Evolutionary conservation across 805 yeast species (phyloP).

Genomic region (Pichia kluyveri): DNA sequence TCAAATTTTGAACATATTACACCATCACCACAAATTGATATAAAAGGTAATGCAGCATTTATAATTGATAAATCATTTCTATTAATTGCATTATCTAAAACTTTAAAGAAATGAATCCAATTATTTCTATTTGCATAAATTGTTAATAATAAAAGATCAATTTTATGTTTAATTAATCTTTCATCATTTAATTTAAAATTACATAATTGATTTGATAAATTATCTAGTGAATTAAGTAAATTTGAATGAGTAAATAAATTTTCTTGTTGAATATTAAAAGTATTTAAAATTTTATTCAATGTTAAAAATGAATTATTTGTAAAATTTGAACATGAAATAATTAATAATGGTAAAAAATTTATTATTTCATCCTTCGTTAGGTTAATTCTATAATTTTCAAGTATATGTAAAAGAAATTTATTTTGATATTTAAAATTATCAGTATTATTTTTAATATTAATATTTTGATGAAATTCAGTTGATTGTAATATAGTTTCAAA

Average conservation of each 20-base stretch:
- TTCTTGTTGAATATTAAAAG: neutral
- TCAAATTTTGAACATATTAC: slow-evolving; percentile 6
- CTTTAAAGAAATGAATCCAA: slow-evolving; percentile 8
- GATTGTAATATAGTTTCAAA: slow-evolving; percentile 21
- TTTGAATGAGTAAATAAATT: slow-evolving; percentile 6
- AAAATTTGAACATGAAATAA: slow-evolving; percentile 21
- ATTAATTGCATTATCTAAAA: slow-evolving; percentile 8
- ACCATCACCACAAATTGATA: slow-evolving; percentile 9
- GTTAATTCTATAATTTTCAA: slow-evolving; percentile 17
- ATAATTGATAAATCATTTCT: slow-evolving; percentile 11
- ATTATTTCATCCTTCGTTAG: slow-evolving; percentile 13
- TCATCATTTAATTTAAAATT: neutral
- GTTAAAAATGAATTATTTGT: slow-evolving; percentile 17
- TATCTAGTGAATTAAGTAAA: slow-evolving; percentile 1
- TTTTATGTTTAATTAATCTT: slow-evolving; percentile 1
- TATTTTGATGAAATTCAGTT: slow-evolving; percentile 17
- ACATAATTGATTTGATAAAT: neutral
- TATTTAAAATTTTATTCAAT: slow-evolving; percentile 6
- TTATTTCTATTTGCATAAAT: slow-evolving; percentile 12
- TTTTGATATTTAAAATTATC: slow-evolving; percentile 17
- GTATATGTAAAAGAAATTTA: slow-evolving; percentile 9
- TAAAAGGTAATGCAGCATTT: slow-evolving; percentile 6
- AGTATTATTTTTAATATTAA: neutral
- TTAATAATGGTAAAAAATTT: slow-evolving; percentile 18
- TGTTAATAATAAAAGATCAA: slow-evolving; percentile 11